Percentiles rank a stretch among this genome's conserved stretches.
Conservation (phyloP, 179 eudicot genomes). For the Camellia oleifera region DNA sequence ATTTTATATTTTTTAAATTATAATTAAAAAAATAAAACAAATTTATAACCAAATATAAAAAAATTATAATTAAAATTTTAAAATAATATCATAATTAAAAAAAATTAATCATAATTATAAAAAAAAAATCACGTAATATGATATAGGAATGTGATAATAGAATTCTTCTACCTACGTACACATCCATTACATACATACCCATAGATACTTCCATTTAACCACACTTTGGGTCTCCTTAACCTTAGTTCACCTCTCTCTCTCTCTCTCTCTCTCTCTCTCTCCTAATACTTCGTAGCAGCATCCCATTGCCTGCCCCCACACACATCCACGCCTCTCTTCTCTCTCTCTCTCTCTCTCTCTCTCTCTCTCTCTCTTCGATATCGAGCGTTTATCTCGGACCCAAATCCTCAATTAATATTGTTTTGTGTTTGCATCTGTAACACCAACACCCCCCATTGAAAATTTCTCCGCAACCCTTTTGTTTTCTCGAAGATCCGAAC, state of each 20-base stretch:
- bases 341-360: conserved; percentile 3
- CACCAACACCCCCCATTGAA: neutral
- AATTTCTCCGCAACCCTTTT: conserved; percentile 3
- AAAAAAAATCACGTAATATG: too few relatives aligned
- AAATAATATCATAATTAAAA: too few relatives aligned
- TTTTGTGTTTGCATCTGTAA: neutral
- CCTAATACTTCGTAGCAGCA: neutral
- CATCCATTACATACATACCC: neutral
- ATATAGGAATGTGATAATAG: too few relatives aligned
- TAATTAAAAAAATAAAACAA: too few relatives aligned
- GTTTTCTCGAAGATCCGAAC: conserved; percentile 7
- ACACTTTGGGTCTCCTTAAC: neutral
- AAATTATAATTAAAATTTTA: too few relatives aligned
- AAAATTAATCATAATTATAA: too few relatives aligned
- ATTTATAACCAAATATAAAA: too few relatives aligned
- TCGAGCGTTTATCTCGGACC: neutral
- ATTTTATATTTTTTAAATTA: too few relatives aligned
- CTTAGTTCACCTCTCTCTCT: neutral
- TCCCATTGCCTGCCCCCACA: neutral
- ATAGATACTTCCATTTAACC: neutral
- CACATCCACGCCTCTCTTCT: neutral
- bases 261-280: neutral
- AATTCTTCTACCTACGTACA: too few relatives aligned
- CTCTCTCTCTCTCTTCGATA: neutral
- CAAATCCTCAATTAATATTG: neutral